Base-by-base conservation (phyloP, 1,139 yeast species). In the Citeromyces hawaiiensis region DNA sequence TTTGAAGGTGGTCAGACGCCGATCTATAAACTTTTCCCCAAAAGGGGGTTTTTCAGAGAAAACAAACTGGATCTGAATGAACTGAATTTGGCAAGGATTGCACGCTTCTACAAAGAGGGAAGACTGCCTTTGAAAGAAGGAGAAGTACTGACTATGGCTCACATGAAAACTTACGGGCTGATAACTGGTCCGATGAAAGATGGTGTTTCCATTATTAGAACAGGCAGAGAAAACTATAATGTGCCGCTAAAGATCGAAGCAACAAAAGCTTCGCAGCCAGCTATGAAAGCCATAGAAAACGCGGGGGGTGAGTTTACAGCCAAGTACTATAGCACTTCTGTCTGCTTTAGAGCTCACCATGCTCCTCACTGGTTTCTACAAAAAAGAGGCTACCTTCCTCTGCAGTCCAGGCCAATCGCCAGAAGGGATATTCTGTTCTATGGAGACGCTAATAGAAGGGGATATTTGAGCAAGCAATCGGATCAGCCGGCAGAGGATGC, bases 1-100 rank as follows among this genome's bases (percentile, higher is more conserved):
- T 85, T 88, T 57, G 98, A 91, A 66, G 99, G 99, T 73, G 98
- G 98, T 55, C 99, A 91, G 59, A 91, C 98, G 1, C 97, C 97
- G 18, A 80, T 80, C 51, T 83, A 77, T 55, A 83, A 83, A 58
- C 64, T 87, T 45, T 86, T 87, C 59, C 97, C 97, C 40, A 88
- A 91, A 57, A 69, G 81, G 44, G 98, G 98, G 9, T 87, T 88
- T 66, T 54, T 45, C 43, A 51, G 61, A 48, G 48, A 43, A 32
- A 53, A 50, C 39, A 73, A 75, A 51, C 70, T 62, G 46, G 67
- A 67, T 15, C 63, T 70, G 47, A 63, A 66, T 36, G 76, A 71
- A 48, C 50, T 82, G 43, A 76, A 77, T 51, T 61, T 82, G 53
- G 66, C 61, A 25, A 67, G 72, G 50, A 75, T 82, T 43, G 76